Percentiles rank a stretch among this genome's conserved stretches.
These are phyloP conservation scores for Xerocomus amazonicus DNA, from an alignment of 1,284 basidiomycete species.

Conservation along the genomic window DNA sequence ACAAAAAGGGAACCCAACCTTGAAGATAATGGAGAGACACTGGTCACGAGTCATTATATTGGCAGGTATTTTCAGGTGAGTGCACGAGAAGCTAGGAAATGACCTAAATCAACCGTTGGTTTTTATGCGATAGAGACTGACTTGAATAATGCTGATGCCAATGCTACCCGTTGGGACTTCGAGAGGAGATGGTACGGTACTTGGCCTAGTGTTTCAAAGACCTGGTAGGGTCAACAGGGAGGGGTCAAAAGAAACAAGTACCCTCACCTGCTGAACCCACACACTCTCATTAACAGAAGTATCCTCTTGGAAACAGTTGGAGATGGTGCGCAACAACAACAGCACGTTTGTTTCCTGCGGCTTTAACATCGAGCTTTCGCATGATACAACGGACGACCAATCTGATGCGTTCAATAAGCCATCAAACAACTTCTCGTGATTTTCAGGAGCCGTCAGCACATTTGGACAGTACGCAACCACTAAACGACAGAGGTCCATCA, in stretches of 20 bases:
- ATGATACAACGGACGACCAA: conserved; percentile 51
- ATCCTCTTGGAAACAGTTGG: conserved; percentile 73
- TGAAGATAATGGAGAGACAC: conserved; percentile 44
- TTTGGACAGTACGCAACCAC: conserved; percentile 66
- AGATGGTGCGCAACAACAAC: conserved; percentile 77
- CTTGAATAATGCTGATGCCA: conserved; percentile 83
- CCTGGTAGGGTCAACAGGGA: conserved; percentile 35
- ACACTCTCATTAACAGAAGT: conserved; percentile 39
- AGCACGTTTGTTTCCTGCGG: conserved; percentile 81
- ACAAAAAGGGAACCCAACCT: conserved; percentile 36
- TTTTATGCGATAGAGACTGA: conserved; percentile 35
- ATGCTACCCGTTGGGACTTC: conserved; percentile 69
- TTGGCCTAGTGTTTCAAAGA: conserved; percentile 51
- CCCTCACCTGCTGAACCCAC: conserved; percentile 52
- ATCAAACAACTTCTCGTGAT: conserved; percentile 54
- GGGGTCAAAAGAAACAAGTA: not conserved
- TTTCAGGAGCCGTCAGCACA: conserved; percentile 43
- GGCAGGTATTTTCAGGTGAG: conserved; percentile 44
- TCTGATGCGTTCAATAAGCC: conserved; percentile 67
- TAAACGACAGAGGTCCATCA: conserved; percentile 84
- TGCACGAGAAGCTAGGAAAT: conserved; percentile 56
- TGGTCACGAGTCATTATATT: conserved; percentile 32
- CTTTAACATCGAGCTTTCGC: conserved; percentile 57
- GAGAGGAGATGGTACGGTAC: conserved; percentile 54
- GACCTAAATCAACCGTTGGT: conserved; percentile 7